Evolutionary conservation across 805 yeast genomes (phyloP), one percentile per base, ranked within the genome.

Genomic region (Cyberlindnera samutprakarnensis): DNA sequence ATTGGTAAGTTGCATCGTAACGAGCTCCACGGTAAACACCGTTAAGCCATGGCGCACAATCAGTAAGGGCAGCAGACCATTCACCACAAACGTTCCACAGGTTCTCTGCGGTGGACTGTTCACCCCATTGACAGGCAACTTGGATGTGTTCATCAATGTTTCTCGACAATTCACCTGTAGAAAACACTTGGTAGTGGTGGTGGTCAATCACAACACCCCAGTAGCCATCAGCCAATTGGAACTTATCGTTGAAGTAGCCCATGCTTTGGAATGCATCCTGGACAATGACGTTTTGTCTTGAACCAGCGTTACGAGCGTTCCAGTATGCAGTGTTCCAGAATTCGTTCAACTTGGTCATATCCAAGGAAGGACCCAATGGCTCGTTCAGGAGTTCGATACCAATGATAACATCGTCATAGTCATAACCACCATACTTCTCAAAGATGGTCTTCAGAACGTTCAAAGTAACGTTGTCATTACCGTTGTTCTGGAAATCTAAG

Each of bases 21-120:
- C 95, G 73, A 20, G 95, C 77, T 38, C 94, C 94, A 38, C 75
- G 63, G 33, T 77, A 78, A 14, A 81, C 88, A 51, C 96, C 96
- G 49, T 88, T 88, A 29, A 88, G 62, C 94, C 94, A 81, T 37
- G 68, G 67, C 6, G 92, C 73, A 64, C 96, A 88, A 60, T 88
- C 96, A 4, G 95, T 87, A 43, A 88, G 67, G 1, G 96, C 96
- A 10, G 87, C 94, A 16, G 84, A 66, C 84, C 90, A 88, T 62
- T 87, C 96, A 39, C 96, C 96, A 28, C 75, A 70, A 20, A 87
- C 66, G 33, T 71, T 70, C 84, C 90, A 82, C 56, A 81, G 85
- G 46, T 64, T 57, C 54, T 82, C 86, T 26, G 47, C 36, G 10
- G 50, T 36, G 24, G 68, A 59, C 31, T 59, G 53, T 36, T 56